A percentile compares a stretch with the other conserved stretches of the same genome.
These are phyloP conservation scores for Suhomyces pyralidae DNA, from an alignment of 805 yeast genomes.

Conservation along the genomic window DNA sequence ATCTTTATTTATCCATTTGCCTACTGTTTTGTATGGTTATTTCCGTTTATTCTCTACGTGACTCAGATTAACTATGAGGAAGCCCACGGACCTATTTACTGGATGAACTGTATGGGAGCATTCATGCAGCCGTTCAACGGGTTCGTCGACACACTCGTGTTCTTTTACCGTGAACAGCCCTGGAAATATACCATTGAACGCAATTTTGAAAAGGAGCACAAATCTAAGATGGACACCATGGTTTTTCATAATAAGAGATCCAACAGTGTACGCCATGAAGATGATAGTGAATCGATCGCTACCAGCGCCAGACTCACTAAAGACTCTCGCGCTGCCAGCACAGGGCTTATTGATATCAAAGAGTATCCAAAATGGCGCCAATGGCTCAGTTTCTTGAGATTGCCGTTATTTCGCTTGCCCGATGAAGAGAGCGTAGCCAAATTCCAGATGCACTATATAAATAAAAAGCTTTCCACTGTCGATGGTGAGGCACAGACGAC, in stretches of 20 bases:
- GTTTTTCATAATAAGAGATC: constrained; percentile 1
- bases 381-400: constrained; percentile 26
- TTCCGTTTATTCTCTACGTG: constrained; percentile 68
- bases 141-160: constrained; percentile 71
- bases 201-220: constrained; percentile 36
- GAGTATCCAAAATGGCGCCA: constrained; percentile 41
- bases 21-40: constrained; percentile 75
- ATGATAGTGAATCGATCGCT: constrained; percentile 18
- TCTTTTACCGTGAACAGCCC: constrained; percentile 73
- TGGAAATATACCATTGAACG: constrained; percentile 55
- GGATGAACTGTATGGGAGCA: constrained; percentile 68
- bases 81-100: constrained; percentile 49
- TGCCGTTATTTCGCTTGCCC: constrained; percentile 50
- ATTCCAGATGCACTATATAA: constrained; percentile 15
- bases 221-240: constrained; percentile 21
- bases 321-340: constrained; percentile 27
- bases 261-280: neutral
- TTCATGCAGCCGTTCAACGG: constrained; percentile 81
- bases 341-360: constrained; percentile 24
- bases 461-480: constrained; percentile 1
- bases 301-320: constrained; percentile 24
- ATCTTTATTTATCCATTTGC: constrained; percentile 84
- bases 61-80: constrained; percentile 51
- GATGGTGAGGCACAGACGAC: neutral
- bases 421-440: constrained; percentile 27